Base-by-base conservation (phyloP, 2,329 filamentous ascomycete genomes). In the Pseudogymnoascus sp. region DNA sequence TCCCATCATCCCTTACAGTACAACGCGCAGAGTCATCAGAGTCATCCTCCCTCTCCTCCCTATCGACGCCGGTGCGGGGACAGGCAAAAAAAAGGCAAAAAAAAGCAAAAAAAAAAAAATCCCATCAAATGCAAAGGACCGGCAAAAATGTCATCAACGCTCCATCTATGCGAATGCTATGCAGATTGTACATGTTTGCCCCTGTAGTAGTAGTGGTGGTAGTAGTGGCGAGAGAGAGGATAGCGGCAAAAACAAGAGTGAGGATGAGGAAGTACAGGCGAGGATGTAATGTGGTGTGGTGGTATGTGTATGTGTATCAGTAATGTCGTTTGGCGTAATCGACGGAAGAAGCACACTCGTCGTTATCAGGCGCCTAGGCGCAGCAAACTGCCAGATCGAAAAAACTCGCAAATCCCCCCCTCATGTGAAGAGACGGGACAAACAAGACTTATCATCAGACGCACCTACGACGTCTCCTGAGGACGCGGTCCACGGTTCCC, bases 401-500 rank as follows among this genome's bases (percentile, higher is more conserved):
- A 7, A 31, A 31, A 11, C 11, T 56, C 6, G 47, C 14, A 56
- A 33, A 33, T 33, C 47, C 47, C 47, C 31, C 7, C 47, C 6
- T 53, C 47, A 5, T 31, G 3, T 28, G n/a, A 16, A 16, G 18
- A 18, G 1, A 31, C 18, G n/a, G n/a, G 59, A 61, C 40, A 44
- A 16, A 12, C 37, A 40, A 40, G 59, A 42, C 11, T 60, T 10
- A 14, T 31, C 21, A 62, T 31, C 21, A 62, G 53, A 14, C 21
- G 59, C 60, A 61, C 67, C 67, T 61, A 69, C 66, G 53, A 69
- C 65, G 33, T 66, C 69, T 62, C 71, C 59, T 60, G 59, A 11
- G 59, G 33, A 12, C 59, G n/a, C 1, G 59, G 67, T 65, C 71
- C 70, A 60, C 78, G 68, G 65, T 59, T 63, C n/a, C 69, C 74